Evolutionary conservation across 345 rosid genomes (phyloP).

Genomic region (Linum tenue): DNA sequence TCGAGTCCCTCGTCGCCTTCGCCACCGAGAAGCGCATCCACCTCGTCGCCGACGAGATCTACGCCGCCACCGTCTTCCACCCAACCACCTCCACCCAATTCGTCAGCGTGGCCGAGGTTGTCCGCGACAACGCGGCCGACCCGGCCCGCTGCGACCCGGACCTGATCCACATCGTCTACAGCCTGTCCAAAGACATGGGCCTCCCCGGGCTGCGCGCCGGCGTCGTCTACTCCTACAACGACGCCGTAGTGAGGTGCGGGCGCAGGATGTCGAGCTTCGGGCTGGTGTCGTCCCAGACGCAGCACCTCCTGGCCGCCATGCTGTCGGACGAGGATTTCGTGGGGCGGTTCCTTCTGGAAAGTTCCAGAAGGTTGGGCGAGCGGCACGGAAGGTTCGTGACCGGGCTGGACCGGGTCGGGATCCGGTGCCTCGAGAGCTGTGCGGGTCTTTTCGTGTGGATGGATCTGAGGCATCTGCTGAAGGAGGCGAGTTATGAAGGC

Average conservation of each 20-base stretch:
- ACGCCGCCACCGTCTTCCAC: constrained; percentile 59
- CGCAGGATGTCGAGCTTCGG: constrained; percentile 89
- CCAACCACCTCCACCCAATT: constrained; percentile 28
- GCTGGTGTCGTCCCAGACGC: constrained; percentile 68
- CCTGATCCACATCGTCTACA: constrained; percentile 63
- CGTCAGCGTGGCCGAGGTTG: constrained; percentile 53
- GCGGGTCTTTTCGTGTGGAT: constrained; percentile 79
- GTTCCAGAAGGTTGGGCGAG: constrained; percentile 38
- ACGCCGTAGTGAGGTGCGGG: constrained; percentile 44
- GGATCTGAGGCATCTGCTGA: constrained; percentile 54
- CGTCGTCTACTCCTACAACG: constrained; percentile 68
- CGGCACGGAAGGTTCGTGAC: constrained; percentile 37
- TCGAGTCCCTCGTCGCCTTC: constrained; percentile 41
- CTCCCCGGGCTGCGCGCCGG: constrained; percentile 82
- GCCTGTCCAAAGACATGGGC: constrained; percentile 92
- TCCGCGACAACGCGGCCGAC: constrained; percentile 19
- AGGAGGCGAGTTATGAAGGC: constrained; percentile 32
- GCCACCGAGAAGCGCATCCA: constrained; percentile 48
- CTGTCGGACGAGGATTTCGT: constrained; percentile 58
- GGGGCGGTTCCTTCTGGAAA: constrained; percentile 36
- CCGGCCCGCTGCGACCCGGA: constrained; percentile 23
- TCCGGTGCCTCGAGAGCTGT: constrained; percentile 43
- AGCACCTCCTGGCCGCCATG: constrained; percentile 56
- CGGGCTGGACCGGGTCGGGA: constrained; percentile 42
- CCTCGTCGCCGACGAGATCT: constrained; percentile 74